Base-by-base conservation (phyloP, 2,329 filamentous ascomycete species). In the Xylaria sp. region DNA sequence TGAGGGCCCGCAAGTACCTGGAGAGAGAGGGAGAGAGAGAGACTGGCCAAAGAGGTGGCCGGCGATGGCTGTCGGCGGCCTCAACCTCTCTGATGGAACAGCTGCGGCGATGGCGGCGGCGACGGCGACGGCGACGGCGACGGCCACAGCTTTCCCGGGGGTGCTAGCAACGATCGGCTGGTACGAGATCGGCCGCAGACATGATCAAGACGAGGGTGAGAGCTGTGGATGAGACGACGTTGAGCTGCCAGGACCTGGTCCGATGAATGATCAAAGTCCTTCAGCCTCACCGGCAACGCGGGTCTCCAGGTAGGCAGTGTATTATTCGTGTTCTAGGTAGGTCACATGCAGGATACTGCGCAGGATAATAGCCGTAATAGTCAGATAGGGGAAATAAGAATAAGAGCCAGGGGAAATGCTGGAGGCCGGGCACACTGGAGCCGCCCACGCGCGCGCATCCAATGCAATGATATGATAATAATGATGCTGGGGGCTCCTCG, bases 281-380 rank as follows among this genome's bases (percentile, higher is more conserved):
- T 76, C 75, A 77, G 75, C 75, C 75, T 77, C 75, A 75, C 74
- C 69, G 37, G 48, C 42, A 44, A 35, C 61, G 58, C 59, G 60
- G 66, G 71, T 63, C 65, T 16, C 48, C 63, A 59, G 16, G 40
- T n/a, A 44, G 29, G 23, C 37, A 53, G 29, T 51, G 50, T 59
- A 51, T 42, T 40, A 16, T 54, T 47, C 13, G 25, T 18, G 9
- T 32, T 32, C 32, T 32, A 35, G 27, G 2, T 10, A 35, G 27
- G 50, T 35, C 27, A 32, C 9, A 32, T 32, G 4, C 9, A 9
- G 29, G 5, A 32, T 32, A 32, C 1, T n/a, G 29, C 10, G 50
- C 50, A 32, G 32, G 32, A 16, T 40, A 62, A 58, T 54, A 40
- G 25, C 25, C 10, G 8, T 40, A 40, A n/a, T 5, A 44, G 4